These are phyloP conservation scores for Saxispiralis lemnorum DNA, from an alignment of 495 filamentous ascomycete species.

Conservation along the genomic window DNA sequence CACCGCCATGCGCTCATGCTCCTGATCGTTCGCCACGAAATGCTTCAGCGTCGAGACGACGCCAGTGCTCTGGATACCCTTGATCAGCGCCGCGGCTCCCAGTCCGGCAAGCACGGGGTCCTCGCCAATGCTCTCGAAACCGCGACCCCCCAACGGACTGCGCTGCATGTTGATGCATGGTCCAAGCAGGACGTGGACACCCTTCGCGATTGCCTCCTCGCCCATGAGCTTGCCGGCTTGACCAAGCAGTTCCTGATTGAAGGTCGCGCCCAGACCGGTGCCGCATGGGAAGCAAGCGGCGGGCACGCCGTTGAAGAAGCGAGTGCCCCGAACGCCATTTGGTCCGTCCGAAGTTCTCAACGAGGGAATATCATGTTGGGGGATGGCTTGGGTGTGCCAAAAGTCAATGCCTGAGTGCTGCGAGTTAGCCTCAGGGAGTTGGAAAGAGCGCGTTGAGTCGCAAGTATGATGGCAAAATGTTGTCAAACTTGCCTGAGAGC, in stretches of 20 bases:
- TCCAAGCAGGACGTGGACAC: constrained; percentile 51
- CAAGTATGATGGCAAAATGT: neutral
- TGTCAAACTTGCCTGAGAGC: constrained; percentile 31
- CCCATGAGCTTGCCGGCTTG: constrained; percentile 45
- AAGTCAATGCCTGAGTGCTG: constrained; percentile 44
- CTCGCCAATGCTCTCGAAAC: constrained; percentile 67
- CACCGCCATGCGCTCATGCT: constrained; percentile 52
- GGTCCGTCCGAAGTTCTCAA: constrained; percentile 56
- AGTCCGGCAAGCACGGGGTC: constrained; percentile 56
- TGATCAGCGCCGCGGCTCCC: constrained; percentile 46
- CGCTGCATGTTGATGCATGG: constrained; percentile 69
- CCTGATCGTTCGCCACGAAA: constrained; percentile 69
- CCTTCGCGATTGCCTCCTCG: constrained; percentile 51
- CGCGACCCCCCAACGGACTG: constrained; percentile 56
- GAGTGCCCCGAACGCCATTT: constrained; percentile 55
- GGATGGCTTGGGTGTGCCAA: constrained; percentile 57
- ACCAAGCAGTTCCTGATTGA: constrained; percentile 43
- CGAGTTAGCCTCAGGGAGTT: neutral
- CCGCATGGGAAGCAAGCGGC: constrained; percentile 7
- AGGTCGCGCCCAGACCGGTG: constrained; percentile 55
- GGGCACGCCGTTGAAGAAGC: constrained; percentile 54
- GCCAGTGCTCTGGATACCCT: constrained; percentile 52
- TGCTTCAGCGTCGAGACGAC: constrained; percentile 62
- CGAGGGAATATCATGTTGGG: constrained; percentile 49
- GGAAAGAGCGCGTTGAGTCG: too few relatives aligned